Percentiles rank a stretch among this genome's conserved stretches.
phyloP scores from a whole-genome alignment of 805 yeast genomes.

The Komagataella pastoris region DNA sequence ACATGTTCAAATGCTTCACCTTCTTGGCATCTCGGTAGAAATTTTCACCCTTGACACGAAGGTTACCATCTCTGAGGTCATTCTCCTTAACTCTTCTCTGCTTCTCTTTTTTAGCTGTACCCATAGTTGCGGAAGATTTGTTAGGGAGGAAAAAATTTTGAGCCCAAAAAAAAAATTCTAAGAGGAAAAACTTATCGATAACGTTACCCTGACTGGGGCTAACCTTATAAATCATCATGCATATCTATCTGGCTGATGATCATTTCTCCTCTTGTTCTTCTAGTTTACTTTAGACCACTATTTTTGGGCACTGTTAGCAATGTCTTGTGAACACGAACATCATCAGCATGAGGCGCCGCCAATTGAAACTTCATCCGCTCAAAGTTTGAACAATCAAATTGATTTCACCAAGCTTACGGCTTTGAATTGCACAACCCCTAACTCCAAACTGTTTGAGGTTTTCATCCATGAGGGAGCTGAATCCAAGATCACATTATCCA shows the following conservation, averaged over 20 bases:
- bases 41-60: slow-evolving; percentile 93
- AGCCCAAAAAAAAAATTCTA: neutral
- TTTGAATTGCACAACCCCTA: slow-evolving; percentile 43
- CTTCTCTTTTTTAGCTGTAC: slow-evolving; percentile 86
- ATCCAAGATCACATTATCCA: slow-evolving; percentile 30
- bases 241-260: neutral
- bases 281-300: neutral
- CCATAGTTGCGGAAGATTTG: slow-evolving; percentile 39
- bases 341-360: slow-evolving; percentile 39
- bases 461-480: slow-evolving; percentile 39
- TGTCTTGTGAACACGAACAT: slow-evolving; percentile 12
- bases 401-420: slow-evolving; percentile 48
- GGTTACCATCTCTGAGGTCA: slow-evolving; percentile 75
- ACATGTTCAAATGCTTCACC: slow-evolving; percentile 84
- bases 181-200: neutral
- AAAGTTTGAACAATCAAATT: slow-evolving; percentile 50
- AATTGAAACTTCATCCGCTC: slow-evolving; percentile 56
- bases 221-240: neutral
- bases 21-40: slow-evolving; percentile 91
- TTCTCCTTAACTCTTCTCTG: slow-evolving; percentile 75
- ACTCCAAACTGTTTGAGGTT: slow-evolving; percentile 33
- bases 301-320: neutral
- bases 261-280: neutral
- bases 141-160: neutral
- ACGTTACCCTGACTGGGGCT: neutral